Conservation (phyloP, 1,284 basidiomycete species). For the Dichomitus squalens region DNA sequence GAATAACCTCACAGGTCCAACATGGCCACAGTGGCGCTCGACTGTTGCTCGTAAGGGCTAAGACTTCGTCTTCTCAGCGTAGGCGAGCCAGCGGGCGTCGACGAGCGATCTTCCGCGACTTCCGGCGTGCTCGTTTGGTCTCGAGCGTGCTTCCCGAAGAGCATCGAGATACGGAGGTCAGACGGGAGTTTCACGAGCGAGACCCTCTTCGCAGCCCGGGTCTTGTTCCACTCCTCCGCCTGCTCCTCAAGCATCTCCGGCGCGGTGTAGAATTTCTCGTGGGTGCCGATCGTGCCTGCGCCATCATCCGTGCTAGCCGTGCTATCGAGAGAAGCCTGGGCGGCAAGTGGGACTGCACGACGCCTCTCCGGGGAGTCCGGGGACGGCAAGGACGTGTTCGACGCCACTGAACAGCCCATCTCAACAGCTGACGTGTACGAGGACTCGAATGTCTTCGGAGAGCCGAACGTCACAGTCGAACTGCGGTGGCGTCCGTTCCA, state of each 20-base stretch:
- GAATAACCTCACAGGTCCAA: slow-evolving; percentile 19
- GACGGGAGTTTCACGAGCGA: slow-evolving; percentile 76
- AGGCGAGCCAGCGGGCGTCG: slow-evolving; percentile 20
- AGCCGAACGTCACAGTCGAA: slow-evolving; percentile 37
- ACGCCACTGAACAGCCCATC: slow-evolving; percentile 8
- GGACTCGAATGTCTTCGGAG: slow-evolving; percentile 41
- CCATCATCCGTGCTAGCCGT: slow-evolving; percentile 22
- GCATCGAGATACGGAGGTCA: slow-evolving; percentile 44
- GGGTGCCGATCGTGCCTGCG: slow-evolving; percentile 24
- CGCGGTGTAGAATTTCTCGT: slow-evolving; percentile 50
- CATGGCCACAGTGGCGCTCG: slow-evolving; percentile 25
- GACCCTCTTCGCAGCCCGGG: slow-evolving; percentile 80
- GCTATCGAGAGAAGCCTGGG: slow-evolving; percentile 29
- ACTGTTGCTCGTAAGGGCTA: slow-evolving; percentile 17
- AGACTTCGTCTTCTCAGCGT: slow-evolving; percentile 17
- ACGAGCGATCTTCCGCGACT: slow-evolving; percentile 21
- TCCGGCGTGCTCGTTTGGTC: slow-evolving; percentile 12
- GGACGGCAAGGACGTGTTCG: slow-evolving; percentile 23
- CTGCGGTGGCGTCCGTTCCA: slow-evolving; percentile 21
- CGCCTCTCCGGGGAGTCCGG: slow-evolving; percentile 21
- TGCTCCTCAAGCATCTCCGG: slow-evolving; percentile 55
- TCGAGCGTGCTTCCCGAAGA: slow-evolving; percentile 32
- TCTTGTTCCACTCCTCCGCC: slow-evolving; percentile 85
- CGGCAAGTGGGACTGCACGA: slow-evolving; percentile 22
- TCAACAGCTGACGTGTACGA: slow-evolving; percentile 29